Evolutionary conservation across 257 asterid species (phyloP).

Genomic region (Lavandula angustifolia): DNA sequence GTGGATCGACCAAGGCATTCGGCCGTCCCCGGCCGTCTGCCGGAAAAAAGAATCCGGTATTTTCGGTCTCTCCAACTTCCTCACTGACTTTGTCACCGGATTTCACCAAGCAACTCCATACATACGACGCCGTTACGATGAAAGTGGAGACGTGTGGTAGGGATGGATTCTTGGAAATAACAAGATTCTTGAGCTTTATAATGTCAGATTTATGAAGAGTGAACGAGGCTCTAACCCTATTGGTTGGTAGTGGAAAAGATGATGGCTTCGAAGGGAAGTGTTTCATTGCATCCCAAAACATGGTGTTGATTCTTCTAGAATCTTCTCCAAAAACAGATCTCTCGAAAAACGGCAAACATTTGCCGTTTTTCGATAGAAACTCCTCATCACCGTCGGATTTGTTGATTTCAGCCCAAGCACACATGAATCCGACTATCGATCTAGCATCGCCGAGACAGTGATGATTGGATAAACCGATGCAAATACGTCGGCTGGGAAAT

Average conservation of each 20-base stretch:
- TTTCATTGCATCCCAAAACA: background rate
- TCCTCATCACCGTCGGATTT: too few species aligned
- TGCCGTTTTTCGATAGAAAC: too few species aligned
- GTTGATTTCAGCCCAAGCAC: too few species aligned
- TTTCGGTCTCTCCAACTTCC: background rate
- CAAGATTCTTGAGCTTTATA: too few species aligned
- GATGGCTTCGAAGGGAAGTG: conserved; percentile 13
- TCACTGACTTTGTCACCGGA: conserved; percentile 8
- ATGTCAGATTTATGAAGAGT: too few species aligned
- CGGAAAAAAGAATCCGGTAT: conserved; percentile 23
- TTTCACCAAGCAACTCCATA: conserved; percentile 42
- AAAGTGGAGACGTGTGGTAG: conserved; percentile 39
- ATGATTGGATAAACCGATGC: too few species aligned
- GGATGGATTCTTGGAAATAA: conserved; percentile 2
- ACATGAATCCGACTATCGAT: too few species aligned
- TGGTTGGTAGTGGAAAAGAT: conserved; percentile 1
- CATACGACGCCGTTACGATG: conserved; percentile 38
- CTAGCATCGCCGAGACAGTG: too few species aligned
- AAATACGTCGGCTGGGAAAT: conserved; percentile 45
- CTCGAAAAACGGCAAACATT: conserved; percentile 33
- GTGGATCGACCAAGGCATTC: conserved; percentile 16
- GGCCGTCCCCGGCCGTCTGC: conserved; percentile 35
- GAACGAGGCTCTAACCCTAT: too few species aligned
- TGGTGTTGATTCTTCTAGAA: background rate
- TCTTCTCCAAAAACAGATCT: background rate